These are phyloP conservation scores for Rhododendron griersonianum DNA, from an alignment of 148 eudicot species.

Conservation along the genomic window DNA sequence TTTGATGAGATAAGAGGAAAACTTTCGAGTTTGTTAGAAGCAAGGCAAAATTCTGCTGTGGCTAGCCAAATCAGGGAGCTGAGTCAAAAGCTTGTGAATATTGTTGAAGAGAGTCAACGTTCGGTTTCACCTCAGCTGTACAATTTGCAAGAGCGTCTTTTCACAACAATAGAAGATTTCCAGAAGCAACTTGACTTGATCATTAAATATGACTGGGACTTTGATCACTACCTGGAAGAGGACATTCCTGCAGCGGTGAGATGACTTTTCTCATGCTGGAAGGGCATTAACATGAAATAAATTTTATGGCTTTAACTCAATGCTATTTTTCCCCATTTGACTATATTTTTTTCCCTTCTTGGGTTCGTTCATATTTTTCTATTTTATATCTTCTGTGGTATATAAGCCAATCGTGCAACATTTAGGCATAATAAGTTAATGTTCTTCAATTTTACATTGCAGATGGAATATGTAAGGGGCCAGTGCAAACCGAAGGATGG, in stretches of 20 bases:
- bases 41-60: conserved; percentile 52
- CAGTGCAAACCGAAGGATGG: conserved; percentile 79
- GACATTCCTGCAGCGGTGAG: conserved; percentile 99
- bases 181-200: conserved; percentile 93
- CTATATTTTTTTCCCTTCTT: not conserved
- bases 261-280: conserved; percentile 54
- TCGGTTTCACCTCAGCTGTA: conserved; percentile 80
- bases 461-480: conserved; percentile 86
- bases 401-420: not conserved
- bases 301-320: not conserved
- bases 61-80: conserved; percentile 73
- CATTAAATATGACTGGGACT: conserved; percentile 94
- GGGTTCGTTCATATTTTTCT: not conserved
- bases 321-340: not conserved
- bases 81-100: conserved; percentile 76
- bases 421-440: not conserved
- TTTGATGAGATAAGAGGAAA: conserved; percentile 65
- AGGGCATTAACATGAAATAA: conserved; percentile 12
- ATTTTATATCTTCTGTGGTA: not conserved
- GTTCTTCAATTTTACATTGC: conserved; percentile 2
- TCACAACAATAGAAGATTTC: conserved; percentile 72
- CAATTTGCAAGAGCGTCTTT: conserved; percentile 77
- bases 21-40: conserved; percentile 62
- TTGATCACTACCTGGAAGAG: conserved; percentile 89
- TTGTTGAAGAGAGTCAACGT: conserved; percentile 85